A percentile compares a stretch with the other conserved stretches of the same genome.
These are phyloP conservation scores for Juglanconis oblonga DNA, from an alignment of 2,329 filamentous ascomycete species.

Conservation along the genomic window DNA sequence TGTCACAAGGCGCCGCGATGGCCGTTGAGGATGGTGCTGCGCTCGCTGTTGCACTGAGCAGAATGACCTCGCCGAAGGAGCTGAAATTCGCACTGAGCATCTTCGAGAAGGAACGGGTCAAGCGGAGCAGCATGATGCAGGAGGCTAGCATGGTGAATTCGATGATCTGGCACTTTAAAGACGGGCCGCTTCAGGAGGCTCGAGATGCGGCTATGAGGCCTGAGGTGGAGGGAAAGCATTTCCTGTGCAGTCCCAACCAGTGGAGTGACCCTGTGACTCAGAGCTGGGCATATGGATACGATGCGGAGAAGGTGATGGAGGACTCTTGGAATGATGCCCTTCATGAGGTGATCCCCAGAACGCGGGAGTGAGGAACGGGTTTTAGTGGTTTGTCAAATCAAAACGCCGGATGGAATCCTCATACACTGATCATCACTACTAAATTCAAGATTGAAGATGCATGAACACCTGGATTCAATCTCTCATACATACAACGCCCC, in stretches of 20 bases:
- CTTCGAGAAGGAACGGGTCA: constrained; percentile 35
- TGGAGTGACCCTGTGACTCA: constrained; percentile 46
- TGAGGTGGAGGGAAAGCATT: constrained; percentile 36
- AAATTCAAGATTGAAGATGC: no score
- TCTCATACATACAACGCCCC: not conserved
- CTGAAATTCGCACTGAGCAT: constrained; percentile 31
- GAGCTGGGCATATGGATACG: constrained; percentile 47
- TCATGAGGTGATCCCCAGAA: not conserved
- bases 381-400: no score
- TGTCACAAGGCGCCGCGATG: constrained; percentile 43
- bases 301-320: constrained; percentile 37
- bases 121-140: constrained; percentile 37
- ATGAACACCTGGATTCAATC: not conserved
- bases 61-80: constrained; percentile 25
- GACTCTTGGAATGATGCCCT: constrained; percentile 24
- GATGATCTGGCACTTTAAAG: constrained; percentile 44
- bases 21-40: constrained; percentile 41
- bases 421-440: not conserved
- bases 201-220: constrained; percentile 38
- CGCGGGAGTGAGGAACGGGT: not conserved
- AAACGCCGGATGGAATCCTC: no score
- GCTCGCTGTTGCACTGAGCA: constrained; percentile 30
- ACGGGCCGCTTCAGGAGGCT: constrained; percentile 39
- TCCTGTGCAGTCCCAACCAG: constrained; percentile 41
- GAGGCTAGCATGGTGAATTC: constrained; percentile 44